A percentile compares a stretch with the other conserved stretches of the same genome.
Evolutionary conservation across 495 filamentous ascomycete genomes (phyloP).

Genomic region (Penicillium cosmopolitanum): DNA sequence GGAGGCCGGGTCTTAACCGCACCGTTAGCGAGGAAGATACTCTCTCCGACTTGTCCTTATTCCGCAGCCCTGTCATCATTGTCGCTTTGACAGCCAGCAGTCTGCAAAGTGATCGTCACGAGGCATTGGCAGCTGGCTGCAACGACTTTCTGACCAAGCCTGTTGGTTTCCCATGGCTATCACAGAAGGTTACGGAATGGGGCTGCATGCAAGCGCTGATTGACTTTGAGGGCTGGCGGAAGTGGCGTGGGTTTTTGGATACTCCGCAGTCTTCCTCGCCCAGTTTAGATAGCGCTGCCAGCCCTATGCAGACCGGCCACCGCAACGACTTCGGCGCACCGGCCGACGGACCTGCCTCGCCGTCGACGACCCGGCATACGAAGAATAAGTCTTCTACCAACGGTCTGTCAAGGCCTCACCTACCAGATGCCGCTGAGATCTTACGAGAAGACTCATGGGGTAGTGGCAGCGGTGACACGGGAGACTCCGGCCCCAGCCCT

Average conservation of each 20-base stretch:
- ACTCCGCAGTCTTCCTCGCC: slow-evolving; percentile 30
- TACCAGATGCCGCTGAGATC: slow-evolving; percentile 28
- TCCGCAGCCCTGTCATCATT: slow-evolving; percentile 97
- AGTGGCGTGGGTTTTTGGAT: slow-evolving; percentile 84
- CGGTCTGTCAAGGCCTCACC: slow-evolving; percentile 17
- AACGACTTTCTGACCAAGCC: slow-evolving; percentile 99
- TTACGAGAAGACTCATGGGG: slow-evolving; percentile 41
- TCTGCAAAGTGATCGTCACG: slow-evolving; percentile 91
- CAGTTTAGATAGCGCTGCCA: slow-evolving; percentile 26
- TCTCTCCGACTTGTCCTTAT: slow-evolving; percentile 67
- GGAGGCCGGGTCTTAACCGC: slow-evolving; percentile 28
- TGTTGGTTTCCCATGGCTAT: slow-evolving; percentile 96
- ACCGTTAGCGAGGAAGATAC: slow-evolving; percentile 61
- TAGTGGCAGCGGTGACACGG: slow-evolving; percentile 38
- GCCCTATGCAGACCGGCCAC: slow-evolving; percentile 38
- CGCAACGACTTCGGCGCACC: slow-evolving; percentile 13
- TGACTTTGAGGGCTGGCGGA: slow-evolving; percentile 97
- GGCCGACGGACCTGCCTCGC: slow-evolving; percentile 20
- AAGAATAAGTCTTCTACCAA: slow-evolving; percentile 13
- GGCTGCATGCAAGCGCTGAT: slow-evolving; percentile 99
- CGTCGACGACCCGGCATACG: slow-evolving; percentile 20
- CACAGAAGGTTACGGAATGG: slow-evolving; percentile 98
- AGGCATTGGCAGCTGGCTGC: slow-evolving; percentile 92
- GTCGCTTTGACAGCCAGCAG: slow-evolving; percentile 93
- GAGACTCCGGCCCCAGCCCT: slow-evolving; percentile 35